Percentiles rank a stretch among this genome's conserved stretches.
These are phyloP conservation scores for Verticillium nonalfalfae DNA, from an alignment of 2,329 filamentous ascomycete species.

Conservation along the genomic window DNA sequence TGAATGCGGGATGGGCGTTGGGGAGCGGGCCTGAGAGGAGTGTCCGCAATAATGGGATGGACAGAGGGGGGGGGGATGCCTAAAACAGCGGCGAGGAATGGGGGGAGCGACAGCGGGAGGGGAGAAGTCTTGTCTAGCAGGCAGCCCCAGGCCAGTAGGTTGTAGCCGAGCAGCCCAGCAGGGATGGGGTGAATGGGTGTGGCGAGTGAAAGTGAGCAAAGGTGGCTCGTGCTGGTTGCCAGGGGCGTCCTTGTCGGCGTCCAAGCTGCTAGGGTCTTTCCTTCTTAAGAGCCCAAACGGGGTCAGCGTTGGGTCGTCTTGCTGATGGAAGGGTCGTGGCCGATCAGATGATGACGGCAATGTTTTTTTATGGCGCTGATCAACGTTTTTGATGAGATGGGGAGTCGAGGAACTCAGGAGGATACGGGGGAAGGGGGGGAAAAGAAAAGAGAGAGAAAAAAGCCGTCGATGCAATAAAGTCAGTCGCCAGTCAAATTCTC, in stretches of 20 bases:
- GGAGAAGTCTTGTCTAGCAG: neutral
- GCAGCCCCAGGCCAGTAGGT: neutral
- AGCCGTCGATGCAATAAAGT: neutral
- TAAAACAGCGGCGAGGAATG: constrained; percentile 2
- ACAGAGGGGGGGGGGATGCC: constrained; percentile 12
- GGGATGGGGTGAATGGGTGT: constrained; percentile 7
- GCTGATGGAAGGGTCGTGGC: neutral
- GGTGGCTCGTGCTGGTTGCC: constrained; percentile 9
- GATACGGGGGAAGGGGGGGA: neutral
- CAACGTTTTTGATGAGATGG: neutral
- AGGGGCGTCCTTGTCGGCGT: constrained; percentile 6
- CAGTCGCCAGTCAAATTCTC: neutral
- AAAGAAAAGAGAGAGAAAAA: neutral
- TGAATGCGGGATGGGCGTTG: neutral
- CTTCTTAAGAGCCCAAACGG: neutral
- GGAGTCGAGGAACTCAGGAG: neutral
- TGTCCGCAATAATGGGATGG: constrained; percentile 11
- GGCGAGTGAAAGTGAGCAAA: constrained; percentile 8
- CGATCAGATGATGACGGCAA: neutral
- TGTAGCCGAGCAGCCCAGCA: neutral
- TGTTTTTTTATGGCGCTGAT: neutral
- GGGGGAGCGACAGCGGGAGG: neutral
- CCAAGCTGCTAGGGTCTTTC: neutral
- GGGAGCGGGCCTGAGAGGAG: constrained; percentile 5
- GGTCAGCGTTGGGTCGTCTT: neutral